Evolutionary conservation across 148 eudicot genomes (phyloP), one percentile per base, ranked within the genome.

Genomic region (Vaccinium corymbosum): DNA sequence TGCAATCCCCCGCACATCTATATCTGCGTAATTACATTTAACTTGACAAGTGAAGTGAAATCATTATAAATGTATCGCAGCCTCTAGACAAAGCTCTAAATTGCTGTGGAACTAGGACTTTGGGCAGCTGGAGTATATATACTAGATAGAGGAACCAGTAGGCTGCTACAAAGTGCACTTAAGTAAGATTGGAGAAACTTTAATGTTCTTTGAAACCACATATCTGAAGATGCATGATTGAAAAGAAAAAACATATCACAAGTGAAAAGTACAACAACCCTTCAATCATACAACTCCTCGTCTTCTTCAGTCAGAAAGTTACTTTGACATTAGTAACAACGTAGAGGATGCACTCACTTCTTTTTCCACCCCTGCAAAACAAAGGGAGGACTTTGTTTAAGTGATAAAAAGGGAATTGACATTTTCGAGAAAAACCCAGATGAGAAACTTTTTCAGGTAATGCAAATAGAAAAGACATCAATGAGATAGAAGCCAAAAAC

Each of bases 331-430:
- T 9, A 70, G 59, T 52, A 14, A 81, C 15, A 53, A 35, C n/a
- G 27, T 61, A 61, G 74, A 62, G 59, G 76, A 84, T 70, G 81
- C 56, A 83, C 90, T 86, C 85, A 89, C 91, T 56, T 82, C 82
- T 89, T 87, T 62, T 82, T 89, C 91, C 91, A 89, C 12, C 91
- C 91, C 91, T 89, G 91, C 83, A 86, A 79, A 73, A 81, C 11
- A 49, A 79, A 57, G 49, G 19, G 64, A 72, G 42, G 3, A 59
- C 9, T 51, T 80, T 68, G 64, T 76, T 81, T 4, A 22, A 20
- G 35, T 55, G 51, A 50, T 7, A 35, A 32, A 51, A 48, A 17
- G 17, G 52, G 38, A 49, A 81, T 29, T 25, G 14, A 14, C 56
- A 68, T 7, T 50, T 81, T 32, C 16, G 7, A 68, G 1, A 38